These are phyloP conservation scores for Phoma sp. DNA, from an alignment of 2,329 filamentous ascomycete species.

Conservation along the genomic window DNA sequence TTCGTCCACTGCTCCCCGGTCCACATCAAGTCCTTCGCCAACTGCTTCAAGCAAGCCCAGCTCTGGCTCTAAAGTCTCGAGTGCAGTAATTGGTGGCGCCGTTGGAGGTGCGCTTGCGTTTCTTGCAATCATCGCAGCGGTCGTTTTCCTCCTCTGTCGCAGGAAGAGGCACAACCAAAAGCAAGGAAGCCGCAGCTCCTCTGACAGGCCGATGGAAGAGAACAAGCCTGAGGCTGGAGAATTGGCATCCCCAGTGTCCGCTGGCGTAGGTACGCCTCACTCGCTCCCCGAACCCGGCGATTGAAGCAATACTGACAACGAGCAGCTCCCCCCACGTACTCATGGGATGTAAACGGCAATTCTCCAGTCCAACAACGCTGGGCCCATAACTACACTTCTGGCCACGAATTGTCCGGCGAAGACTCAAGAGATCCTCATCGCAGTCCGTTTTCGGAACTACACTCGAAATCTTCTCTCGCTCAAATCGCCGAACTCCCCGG, in stretches of 20 bases:
- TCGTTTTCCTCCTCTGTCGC: slow-evolving; percentile 9
- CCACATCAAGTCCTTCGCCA: neutral
- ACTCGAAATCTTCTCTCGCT: slow-evolving; percentile 1
- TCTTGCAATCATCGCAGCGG: neutral
- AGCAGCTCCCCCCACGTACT: slow-evolving; percentile 11
- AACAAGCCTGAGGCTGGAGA: slow-evolving; percentile 6
- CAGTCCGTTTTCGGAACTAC: slow-evolving; percentile 7
- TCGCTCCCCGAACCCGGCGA: neutral
- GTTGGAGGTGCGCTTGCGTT: slow-evolving; percentile 4
- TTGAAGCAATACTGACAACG: neutral
- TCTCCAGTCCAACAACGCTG: neutral
- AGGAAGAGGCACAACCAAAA: neutral
- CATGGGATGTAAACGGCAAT: neutral
- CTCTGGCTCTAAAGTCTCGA: neutral
- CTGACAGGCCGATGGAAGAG: neutral
- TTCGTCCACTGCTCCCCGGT: slow-evolving; percentile 6
- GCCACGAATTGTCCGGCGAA: slow-evolving; percentile 4
- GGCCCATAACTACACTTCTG: neutral
- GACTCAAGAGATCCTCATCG: neutral
- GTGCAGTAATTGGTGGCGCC: slow-evolving; percentile 9
- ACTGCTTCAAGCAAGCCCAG: neutral
- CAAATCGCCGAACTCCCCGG: slow-evolving; percentile 9
- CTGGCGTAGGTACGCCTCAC: neutral
- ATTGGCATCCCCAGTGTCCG: slow-evolving; percentile 3
- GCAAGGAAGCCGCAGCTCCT: neutral